Conservation (phyloP, 768 basidiomycete species). For the Rhizopogon vulgaris region DNA sequence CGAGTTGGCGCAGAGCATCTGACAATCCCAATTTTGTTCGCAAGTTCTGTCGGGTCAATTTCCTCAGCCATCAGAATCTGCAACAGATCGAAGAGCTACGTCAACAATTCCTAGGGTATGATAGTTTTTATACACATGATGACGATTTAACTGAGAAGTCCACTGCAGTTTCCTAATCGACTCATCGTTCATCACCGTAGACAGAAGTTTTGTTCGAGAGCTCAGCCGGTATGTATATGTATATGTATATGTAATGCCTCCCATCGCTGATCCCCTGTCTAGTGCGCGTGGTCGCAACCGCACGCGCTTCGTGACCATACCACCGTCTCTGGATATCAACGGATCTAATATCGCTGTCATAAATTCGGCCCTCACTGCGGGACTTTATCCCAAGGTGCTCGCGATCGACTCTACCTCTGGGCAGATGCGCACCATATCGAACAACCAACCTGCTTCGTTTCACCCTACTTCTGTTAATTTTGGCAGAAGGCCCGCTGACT, state of each 20-base stretch:
- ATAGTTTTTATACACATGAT: conserved; percentile 4
- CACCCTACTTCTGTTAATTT: conserved; percentile 95
- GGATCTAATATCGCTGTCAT: conserved; percentile 60
- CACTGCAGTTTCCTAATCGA: conserved; percentile 74
- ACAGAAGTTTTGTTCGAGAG: conserved; percentile 58
- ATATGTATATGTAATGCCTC: background rate
- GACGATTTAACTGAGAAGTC: background rate
- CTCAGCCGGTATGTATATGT: conserved; percentile 49
- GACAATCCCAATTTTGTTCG: conserved; percentile 54
- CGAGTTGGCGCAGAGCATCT: conserved; percentile 77
- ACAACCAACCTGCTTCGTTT: conserved; percentile 71
- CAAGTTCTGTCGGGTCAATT: conserved; percentile 77
- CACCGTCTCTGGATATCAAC: conserved; percentile 64
- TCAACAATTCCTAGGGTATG: conserved; percentile 77
- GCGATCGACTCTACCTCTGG: conserved; percentile 53
- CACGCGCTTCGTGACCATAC: conserved; percentile 71
- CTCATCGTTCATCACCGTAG: conserved; percentile 73
- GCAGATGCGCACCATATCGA: conserved; percentile 73
- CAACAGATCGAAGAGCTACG: conserved; percentile 95
- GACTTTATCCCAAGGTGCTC: conserved; percentile 88
- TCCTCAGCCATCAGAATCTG: conserved; percentile 85
- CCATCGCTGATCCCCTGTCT: background rate
- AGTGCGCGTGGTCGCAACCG: conserved; percentile 72
- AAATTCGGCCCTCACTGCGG: conserved; percentile 78
- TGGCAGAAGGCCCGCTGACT: conserved; percentile 55